Percentiles rank a stretch among this genome's conserved stretches.
Conservation (phyloP, 83 land plant species). For the Picea abies region DNA sequence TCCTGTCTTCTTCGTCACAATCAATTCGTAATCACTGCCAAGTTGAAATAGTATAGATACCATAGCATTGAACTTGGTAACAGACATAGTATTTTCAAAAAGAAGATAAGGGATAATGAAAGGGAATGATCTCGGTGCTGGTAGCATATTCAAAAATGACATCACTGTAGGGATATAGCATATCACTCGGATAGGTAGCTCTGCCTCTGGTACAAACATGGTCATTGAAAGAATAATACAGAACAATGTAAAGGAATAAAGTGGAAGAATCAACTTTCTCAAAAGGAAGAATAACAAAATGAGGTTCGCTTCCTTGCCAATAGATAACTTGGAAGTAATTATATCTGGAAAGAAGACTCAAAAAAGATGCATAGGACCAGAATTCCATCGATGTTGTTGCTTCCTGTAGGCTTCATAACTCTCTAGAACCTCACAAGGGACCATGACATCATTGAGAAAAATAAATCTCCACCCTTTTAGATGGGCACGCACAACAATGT, state of each 20-base stretch:
- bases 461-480: no score
- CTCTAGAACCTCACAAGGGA: no score
- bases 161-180: not conserved
- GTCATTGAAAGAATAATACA: slow-evolving; percentile 53
- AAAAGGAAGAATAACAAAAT: slow-evolving; percentile 61
- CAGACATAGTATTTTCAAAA: slow-evolving; percentile 61
- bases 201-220: slow-evolving; percentile 54
- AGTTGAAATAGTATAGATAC: slow-evolving; percentile 40
- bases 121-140: no score
- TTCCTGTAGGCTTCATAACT: no score
- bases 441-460: no score
- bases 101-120: no score
- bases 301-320: slow-evolving; percentile 39
- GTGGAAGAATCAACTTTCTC: slow-evolving; percentile 62
- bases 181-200: no score
- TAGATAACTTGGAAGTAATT: slow-evolving; percentile 30
- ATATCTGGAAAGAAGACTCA: slow-evolving; percentile 21
- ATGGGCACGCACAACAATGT: slow-evolving; percentile 6
- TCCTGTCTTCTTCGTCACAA: slow-evolving; percentile 43
- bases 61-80: slow-evolving; percentile 40
- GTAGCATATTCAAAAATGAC: no score
- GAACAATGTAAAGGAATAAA: slow-evolving; percentile 62
- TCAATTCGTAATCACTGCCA: slow-evolving; percentile 35
- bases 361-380: slow-evolving; percentile 64
- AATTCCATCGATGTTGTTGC: slow-evolving; percentile 67